Evolutionary conservation across 441 rosid species (phyloP).

Genomic region (Melastoma candidum): DNA sequence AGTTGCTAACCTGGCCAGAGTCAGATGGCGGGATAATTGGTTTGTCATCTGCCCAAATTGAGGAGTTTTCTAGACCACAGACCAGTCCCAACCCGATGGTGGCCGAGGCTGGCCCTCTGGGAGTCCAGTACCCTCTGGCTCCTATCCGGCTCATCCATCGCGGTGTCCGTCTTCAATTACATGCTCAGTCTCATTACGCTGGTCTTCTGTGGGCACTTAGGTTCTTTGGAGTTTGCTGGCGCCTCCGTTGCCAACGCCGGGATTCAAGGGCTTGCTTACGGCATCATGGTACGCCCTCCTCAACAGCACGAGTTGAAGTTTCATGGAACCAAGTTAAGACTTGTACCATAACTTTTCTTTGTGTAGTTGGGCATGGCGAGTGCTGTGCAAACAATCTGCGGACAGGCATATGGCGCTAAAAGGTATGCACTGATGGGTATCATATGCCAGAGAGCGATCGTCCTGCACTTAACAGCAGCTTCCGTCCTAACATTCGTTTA

Average conservation of each 20-base stretch:
- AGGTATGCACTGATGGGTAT: slow-evolving; percentile 71
- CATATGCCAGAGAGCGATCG: slow-evolving; percentile 74
- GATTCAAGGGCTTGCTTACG: slow-evolving; percentile 91
- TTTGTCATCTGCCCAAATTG: slow-evolving; percentile 45
- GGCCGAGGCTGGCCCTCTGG: slow-evolving; percentile 61
- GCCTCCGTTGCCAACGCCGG: slow-evolving; percentile 89
- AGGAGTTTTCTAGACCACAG: slow-evolving; percentile 44
- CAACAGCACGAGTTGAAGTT: no score
- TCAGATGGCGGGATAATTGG: slow-evolving; percentile 43
- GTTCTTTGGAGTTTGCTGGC: slow-evolving; percentile 72
- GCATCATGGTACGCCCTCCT: slow-evolving; percentile 60
- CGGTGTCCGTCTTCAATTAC: slow-evolving; percentile 61
- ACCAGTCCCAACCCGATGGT: slow-evolving; percentile 44
- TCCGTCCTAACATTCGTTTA: slow-evolving; percentile 58
- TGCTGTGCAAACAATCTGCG: slow-evolving; percentile 93
- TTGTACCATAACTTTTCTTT: background rate
- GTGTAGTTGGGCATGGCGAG: slow-evolving; percentile 92
- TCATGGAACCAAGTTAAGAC: background rate
- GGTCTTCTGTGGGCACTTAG: slow-evolving; percentile 75
- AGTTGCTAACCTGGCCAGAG: slow-evolving; percentile 45
- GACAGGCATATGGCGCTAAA: slow-evolving; percentile 89
- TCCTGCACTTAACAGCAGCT: slow-evolving; percentile 70
- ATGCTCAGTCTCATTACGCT: slow-evolving; percentile 80
- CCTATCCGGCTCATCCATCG: slow-evolving; percentile 63
- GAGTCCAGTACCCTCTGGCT: slow-evolving; percentile 80